phyloP scores from a whole-genome alignment of 139 green algal species.

The Chlorella sp. region DNA sequence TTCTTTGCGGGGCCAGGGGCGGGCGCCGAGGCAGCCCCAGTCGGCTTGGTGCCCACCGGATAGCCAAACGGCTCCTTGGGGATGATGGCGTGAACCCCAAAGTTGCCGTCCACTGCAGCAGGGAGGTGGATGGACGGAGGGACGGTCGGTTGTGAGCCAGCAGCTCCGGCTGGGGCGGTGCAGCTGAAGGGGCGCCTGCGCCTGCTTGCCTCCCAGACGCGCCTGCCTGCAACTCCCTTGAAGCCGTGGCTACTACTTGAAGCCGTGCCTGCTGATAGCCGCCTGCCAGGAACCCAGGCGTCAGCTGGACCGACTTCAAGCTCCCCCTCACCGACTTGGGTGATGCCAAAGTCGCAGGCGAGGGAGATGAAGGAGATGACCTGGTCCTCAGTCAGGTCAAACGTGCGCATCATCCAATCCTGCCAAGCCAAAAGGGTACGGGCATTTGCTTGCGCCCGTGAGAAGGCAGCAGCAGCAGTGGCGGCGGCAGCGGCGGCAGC shows the following conservation, averaged over 20 bases:
- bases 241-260: background rate
- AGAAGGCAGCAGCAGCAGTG: too few species aligned
- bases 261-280: background rate
- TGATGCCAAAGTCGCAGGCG: slow-evolving; percentile 69
- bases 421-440: too few species aligned
- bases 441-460: too few species aligned
- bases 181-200: too few species aligned
- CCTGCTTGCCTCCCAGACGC: too few species aligned
- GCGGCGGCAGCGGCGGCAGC: too few species aligned
- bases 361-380: slow-evolving; percentile 70
- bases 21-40: too few species aligned
- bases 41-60: too few species aligned
- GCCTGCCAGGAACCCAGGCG: background rate
- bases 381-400: slow-evolving; percentile 63
- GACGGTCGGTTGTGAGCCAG: too few species aligned
- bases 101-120: slow-evolving; percentile 72
- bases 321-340: slow-evolving; percentile 49
- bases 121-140: background rate
- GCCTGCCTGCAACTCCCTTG: too few species aligned
- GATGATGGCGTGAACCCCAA: slow-evolving; percentile 63
- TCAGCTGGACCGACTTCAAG: background rate
- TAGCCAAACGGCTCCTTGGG: slow-evolving; percentile 59
- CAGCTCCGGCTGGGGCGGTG: too few species aligned
- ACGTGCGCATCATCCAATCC: slow-evolving; percentile 68
- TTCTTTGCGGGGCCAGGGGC: too few species aligned